Base-by-base conservation (phyloP, 164 flowering plant genomes). In the Hamamelis virginiana region DNA sequence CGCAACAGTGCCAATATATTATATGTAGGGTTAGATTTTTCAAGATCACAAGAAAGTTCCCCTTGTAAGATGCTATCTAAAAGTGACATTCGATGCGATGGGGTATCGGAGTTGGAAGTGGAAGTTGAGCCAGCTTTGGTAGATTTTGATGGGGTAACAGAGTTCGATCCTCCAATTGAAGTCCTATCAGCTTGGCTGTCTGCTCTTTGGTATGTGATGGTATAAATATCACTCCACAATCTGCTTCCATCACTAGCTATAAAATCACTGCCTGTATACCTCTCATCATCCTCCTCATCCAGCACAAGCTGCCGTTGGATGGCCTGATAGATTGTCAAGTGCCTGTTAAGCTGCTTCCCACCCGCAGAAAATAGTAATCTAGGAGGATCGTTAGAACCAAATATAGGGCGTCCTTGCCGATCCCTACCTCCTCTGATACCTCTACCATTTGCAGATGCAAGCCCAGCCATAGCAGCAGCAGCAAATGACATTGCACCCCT, bases 391-490 rank as follows among this genome's bases (percentile, higher is more conserved):
- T 65, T 84, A n/a, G 89, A 78, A 58, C 89, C 86, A 80, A 76
- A 73, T 16, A 84, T 62, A 27, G 82, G 80, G 9, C 89, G 89
- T 23, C 97, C 97, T 9, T 86, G 90, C 13, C 91, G 83, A 76
- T 94, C 98, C 77, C 98, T 79, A 55, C 87, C 84, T 67, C 89
- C 96, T 75, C 89, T 81, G 22, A 84, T 65, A 68, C 96, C 95
- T 84, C 95, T 83, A 68, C 85, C 84, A 74, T 87, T 84, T 23
- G 87, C 86, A 66, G 99, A 83, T 66, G 93, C 80, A 76, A 90
- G 90, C 46, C 97, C 97, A 72, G 97, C 92, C 96, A 91, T 95
- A 16, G 97, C 96, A 75, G 97, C 97, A 66, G 99, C 97, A 72
- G 97, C 97, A 85, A 91, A 92, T 58, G 97, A 89, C 94, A 92